Percentiles rank a stretch among this genome's conserved stretches.
Conservation (phyloP, 805 yeast genomes). For the Starmerella bombi region DNA sequence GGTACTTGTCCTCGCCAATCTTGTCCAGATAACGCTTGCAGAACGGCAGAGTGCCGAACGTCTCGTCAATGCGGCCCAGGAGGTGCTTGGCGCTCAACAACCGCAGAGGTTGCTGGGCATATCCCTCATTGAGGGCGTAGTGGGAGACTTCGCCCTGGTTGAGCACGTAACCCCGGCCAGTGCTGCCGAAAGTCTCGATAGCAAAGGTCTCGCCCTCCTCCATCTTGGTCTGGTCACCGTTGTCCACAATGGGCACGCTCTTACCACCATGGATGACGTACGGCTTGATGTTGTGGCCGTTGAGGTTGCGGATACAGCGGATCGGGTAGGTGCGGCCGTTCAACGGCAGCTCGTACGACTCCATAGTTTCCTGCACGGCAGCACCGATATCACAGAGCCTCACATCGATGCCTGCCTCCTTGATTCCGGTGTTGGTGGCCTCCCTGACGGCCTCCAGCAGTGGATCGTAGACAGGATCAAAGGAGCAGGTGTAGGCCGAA, state of each 20-base stretch:
- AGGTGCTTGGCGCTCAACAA: conserved; percentile 57
- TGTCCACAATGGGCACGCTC: conserved; percentile 89
- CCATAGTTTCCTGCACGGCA: conserved; percentile 94
- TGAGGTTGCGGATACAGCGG: conserved; percentile 78
- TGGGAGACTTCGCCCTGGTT: conserved; percentile 89
- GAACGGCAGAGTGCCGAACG: conserved; percentile 92
- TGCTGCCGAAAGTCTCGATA: conserved; percentile 94
- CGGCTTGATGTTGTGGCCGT: conserved; percentile 85
- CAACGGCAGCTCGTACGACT: conserved; percentile 81
- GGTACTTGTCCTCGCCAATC: conserved; percentile 80
- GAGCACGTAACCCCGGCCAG: conserved; percentile 85
- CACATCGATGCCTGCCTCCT: conserved; percentile 91
- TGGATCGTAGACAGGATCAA: conserved; percentile 53
- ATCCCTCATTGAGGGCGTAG: conserved; percentile 53
- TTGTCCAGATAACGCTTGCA: conserved; percentile 91
- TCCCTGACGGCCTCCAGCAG: conserved; percentile 74
- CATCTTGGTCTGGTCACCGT: conserved; percentile 91
- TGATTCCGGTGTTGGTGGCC: conserved; percentile 88
- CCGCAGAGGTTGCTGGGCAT: conserved; percentile 38
- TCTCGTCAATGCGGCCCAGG: conserved; percentile 53
- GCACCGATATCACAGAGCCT: conserved; percentile 91
- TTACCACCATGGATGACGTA: conserved; percentile 87
- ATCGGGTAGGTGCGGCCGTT: conserved; percentile 76
- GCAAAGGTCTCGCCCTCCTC: conserved; percentile 98
- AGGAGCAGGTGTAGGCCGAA: conserved; percentile 86